Evolutionary conservation across 805 yeast species (phyloP), one percentile per base, ranked within the genome.

Genomic region (Ogataea siamensis): DNA sequence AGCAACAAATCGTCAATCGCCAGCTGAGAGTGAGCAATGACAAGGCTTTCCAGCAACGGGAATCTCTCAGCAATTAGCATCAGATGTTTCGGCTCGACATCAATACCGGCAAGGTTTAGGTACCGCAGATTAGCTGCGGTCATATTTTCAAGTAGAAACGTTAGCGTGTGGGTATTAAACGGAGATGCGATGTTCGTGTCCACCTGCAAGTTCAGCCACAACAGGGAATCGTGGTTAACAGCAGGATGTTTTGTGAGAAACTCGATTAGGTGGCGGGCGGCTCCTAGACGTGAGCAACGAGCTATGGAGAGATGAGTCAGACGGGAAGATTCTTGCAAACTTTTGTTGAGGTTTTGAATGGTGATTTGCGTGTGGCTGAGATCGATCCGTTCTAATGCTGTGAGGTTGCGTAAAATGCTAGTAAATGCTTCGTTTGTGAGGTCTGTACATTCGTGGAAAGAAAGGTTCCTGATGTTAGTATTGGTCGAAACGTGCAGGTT

Each of bases 381-480:
- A 57, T 88, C 97, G 20, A 88, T 64, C 45, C 87, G 74, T 46
- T 76, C 75, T 35, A 88, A 62, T 42, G 70, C 66, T 17, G 68
- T 63, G 31, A 82, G 63, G 34, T 70, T 73, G 2, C 84, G 81
- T 19, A 89, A 64, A 9, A 85, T 56, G 36, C 70, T 71, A 17
- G 67, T 67, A 40, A 84, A 74, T 0, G 72, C 71, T n/a, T 67
- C 68, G 5, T 75, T 60, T 4, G 86, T 72, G 25, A 88, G 66
- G 47, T 85, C 87, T 2, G 93, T 80, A 58, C 97, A 89, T 54
- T 87, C 96, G 62, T 88, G 95, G 54, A 89, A 76, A 0, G 95
- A 86, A 8, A 89, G 51, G 42, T 75, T 68, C 51, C 73, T 53
- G 46, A 64, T 49, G 23, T 50, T 51, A 18, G 48, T 40, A 36